phyloP scores from a whole-genome alignment of 257 asterid genomes.

The Gardenia jasminoides region DNA sequence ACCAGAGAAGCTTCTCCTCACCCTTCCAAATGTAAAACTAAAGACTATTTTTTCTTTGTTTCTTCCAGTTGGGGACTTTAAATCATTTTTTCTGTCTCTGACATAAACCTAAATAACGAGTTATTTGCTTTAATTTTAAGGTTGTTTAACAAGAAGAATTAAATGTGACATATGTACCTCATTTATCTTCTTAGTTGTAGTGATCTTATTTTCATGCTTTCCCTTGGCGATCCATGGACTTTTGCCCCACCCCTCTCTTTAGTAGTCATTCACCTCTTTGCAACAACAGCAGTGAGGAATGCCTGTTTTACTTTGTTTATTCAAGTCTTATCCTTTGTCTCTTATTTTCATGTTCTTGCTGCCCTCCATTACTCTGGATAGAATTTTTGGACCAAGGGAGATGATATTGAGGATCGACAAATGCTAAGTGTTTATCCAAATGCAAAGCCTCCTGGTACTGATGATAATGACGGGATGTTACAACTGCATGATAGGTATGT shows the following conservation, averaged over 20 bases:
- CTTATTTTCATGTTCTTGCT: slow-evolving; percentile 10
- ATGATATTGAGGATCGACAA: slow-evolving; percentile 55
- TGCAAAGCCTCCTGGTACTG: slow-evolving; percentile 28
- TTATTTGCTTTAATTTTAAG: no score
- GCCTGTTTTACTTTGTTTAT: slow-evolving; percentile 6
- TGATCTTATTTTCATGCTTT: slow-evolving; percentile 1
- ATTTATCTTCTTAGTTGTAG: neutral
- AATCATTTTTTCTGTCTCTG: neutral
- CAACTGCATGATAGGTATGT: slow-evolving; percentile 44
- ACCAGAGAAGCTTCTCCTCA: neutral
- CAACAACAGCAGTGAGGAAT: neutral
- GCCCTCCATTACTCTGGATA: slow-evolving; percentile 25
- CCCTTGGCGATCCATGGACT: neutral
- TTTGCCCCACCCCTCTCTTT: neutral
- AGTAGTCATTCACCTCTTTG: neutral
- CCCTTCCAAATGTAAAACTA: neutral
- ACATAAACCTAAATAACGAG: neutral
- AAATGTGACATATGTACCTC: neutral
- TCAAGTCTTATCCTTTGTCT: slow-evolving; percentile 20
- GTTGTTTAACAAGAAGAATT: neutral
- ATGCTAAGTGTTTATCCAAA: slow-evolving; percentile 36
- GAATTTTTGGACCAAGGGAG: slow-evolving; percentile 54
- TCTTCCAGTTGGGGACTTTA: neutral
- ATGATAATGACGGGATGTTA: slow-evolving; percentile 34
- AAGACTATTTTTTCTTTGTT: neutral